Base-by-base conservation (phyloP, 441 rosid genomes). In the Pelargonium australe region DNA sequence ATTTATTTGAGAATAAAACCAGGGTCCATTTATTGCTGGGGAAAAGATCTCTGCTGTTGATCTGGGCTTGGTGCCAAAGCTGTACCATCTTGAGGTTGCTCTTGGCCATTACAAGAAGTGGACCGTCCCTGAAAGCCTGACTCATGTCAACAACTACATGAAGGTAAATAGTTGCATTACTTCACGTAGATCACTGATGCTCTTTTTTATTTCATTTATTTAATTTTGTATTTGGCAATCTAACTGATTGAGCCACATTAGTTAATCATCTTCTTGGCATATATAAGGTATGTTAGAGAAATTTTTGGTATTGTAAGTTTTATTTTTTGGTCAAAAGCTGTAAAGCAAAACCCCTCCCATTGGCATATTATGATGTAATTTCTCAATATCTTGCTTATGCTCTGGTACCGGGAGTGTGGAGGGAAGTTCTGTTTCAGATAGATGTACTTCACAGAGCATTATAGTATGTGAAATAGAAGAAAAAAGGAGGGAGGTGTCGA, bases 91-190 rank as follows among this genome's bases (percentile, higher is more conserved):
- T 1, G 87, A 87, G 82, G 45, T 82, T 64, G 87, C 84, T 77
- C 91, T 90, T 70, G 91, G 84, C 72, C 96, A 95, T 74, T 95
- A 86, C 76, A 95, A 91, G 91, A 85, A 85, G 3, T 89, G 96
- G 96, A 76, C 81, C 58, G 43, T 88, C 70, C 96, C 96, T 41
- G 88, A 83, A 80, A 77, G 73, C 68, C 82, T 87, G 84, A 67
- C 83, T 69, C 73, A 81, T 81, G 83, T 87, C 80, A 82, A 76
- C 77, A 77, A 72, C 73, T 95, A 95, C 80, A 78, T 72, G 11
- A 78, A 81, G 90, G 94, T 90, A 79, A 66, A 63, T 31, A 1
- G 13, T 34, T 53, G 10, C 34, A 31, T 3, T 0, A 14, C 13
- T 17, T 41, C 45, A 19, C 10, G 10, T 28, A 25, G 1, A 7